Evolutionary conservation across 495 filamentous ascomycete genomes (phyloP).

Genomic region (Daldinia grandis): DNA sequence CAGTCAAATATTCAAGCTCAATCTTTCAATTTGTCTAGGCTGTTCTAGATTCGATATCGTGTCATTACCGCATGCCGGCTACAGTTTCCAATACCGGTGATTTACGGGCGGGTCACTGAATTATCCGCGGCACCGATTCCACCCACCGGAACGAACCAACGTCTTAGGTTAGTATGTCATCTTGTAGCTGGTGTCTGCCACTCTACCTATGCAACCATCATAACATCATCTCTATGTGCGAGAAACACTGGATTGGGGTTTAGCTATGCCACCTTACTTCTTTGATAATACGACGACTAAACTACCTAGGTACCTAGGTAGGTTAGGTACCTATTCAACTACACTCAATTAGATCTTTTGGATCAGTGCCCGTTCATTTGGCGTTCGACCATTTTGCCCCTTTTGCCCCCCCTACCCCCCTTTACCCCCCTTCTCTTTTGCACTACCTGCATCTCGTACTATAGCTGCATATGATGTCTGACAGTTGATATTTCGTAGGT

Average conservation of each 20-base stretch:
- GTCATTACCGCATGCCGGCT: constrained; percentile 18
- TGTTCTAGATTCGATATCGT: constrained; percentile 14
- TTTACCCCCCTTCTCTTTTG: background rate
- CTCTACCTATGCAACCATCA: background rate
- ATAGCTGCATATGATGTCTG: background rate
- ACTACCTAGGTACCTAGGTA: too few species aligned
- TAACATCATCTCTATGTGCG: background rate
- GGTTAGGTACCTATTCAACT: too few species aligned
- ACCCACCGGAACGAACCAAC: background rate
- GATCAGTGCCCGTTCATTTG: background rate
- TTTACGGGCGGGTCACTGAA: background rate
- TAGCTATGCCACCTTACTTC: background rate
- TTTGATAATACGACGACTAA: background rate
- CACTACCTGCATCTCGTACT: background rate
- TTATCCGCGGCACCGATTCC: constrained; percentile 1
- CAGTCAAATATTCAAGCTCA: background rate
- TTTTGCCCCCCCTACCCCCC: background rate
- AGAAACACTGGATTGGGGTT: background rate
- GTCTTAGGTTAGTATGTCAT: background rate
- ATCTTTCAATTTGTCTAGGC: background rate
- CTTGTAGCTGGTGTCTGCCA: background rate
- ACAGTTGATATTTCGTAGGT: background rate
- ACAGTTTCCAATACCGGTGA: constrained; percentile 16
- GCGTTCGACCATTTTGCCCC: background rate
- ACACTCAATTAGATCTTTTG: background rate